A percentile compares a stretch with the other conserved stretches of the same genome.
Evolutionary conservation across 306 rosid species (phyloP).

Genomic region (Fagus crenata): DNA sequence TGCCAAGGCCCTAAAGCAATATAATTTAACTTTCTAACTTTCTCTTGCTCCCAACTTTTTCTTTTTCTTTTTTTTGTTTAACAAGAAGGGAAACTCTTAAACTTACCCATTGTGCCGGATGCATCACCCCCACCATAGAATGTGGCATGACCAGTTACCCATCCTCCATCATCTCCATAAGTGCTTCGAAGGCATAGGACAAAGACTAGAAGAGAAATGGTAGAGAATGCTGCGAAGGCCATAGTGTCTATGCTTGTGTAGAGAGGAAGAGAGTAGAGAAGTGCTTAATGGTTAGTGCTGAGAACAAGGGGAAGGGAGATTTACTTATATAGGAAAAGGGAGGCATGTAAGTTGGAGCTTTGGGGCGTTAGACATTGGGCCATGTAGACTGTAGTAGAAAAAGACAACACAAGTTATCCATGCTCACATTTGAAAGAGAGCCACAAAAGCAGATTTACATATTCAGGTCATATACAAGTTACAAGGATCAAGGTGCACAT

Average conservation of each 20-base stretch:
- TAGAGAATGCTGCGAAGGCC: constrained; percentile 50
- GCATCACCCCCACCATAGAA: constrained; percentile 99
- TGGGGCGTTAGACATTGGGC: constrained; percentile 34
- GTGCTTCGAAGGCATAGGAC: constrained; percentile 45
- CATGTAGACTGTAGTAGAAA: constrained; percentile 36
- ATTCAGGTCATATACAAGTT: constrained; percentile 39
- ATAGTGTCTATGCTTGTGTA: constrained; percentile 27
- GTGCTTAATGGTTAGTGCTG: constrained; percentile 28
- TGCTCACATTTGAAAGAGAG: constrained; percentile 32
- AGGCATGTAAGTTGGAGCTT: constrained; percentile 21
- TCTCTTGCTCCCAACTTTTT: neutral
- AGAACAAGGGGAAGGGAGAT: constrained; percentile 24
- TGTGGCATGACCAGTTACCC: constrained; percentile 90
- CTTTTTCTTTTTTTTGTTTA: neutral
- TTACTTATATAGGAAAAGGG: constrained; percentile 55
- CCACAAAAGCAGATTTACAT: constrained; percentile 41
- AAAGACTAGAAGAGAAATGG: constrained; percentile 46
- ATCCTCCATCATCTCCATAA: constrained; percentile 66
- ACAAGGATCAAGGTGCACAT: constrained; percentile 65
- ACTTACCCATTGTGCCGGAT: constrained; percentile 95
- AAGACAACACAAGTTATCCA: constrained; percentile 45
- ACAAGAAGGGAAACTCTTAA: neutral
- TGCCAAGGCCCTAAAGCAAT: too few species aligned
- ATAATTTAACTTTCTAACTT: neutral
- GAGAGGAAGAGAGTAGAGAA: constrained; percentile 4